These are phyloP conservation scores for Starmera caribaea DNA, from an alignment of 805 yeast genomes.

Conservation along the genomic window DNA sequence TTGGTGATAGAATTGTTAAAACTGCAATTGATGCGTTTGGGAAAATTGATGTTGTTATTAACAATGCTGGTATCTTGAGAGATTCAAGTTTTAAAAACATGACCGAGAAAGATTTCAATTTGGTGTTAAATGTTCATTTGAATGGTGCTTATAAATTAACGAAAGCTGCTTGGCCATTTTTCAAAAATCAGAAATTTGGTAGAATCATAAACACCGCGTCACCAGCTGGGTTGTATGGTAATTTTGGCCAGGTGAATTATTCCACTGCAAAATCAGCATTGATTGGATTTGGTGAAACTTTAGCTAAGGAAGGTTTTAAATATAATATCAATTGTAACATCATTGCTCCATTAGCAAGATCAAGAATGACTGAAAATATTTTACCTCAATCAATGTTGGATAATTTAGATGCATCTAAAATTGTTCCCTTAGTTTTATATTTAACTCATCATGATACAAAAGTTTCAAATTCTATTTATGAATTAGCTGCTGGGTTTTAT, in stretches of 20 bases:
- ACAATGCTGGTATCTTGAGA: constrained; percentile 92
- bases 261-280: constrained; percentile 88
- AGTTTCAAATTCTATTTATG: constrained; percentile 71
- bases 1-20: constrained; percentile 76
- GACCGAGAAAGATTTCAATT: constrained; percentile 68
- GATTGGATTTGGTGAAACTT: constrained; percentile 87
- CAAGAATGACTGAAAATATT: constrained; percentile 90
- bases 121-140: constrained; percentile 80
- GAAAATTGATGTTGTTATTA: constrained; percentile 77
- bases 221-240: constrained; percentile 95
- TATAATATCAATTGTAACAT: constrained; percentile 78
- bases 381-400: constrained; percentile 80
- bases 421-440: constrained; percentile 85
- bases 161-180: constrained; percentile 86
- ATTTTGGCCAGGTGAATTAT: constrained; percentile 94
- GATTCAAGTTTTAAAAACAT: constrained; percentile 83
- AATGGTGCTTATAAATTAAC: constrained; percentile 83
- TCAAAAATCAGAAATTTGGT: constrained; percentile 79
- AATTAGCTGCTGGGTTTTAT: constrained; percentile 90
- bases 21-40: constrained; percentile 85
- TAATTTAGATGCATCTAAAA: constrained; percentile 73
- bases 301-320: constrained; percentile 87
- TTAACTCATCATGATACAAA: constrained; percentile 57
- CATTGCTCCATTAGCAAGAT: constrained; percentile 91
- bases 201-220: constrained; percentile 90